These are phyloP conservation scores for Cercospora citrullina DNA, from an alignment of 2,329 filamentous ascomycete genomes.

Conservation along the genomic window DNA sequence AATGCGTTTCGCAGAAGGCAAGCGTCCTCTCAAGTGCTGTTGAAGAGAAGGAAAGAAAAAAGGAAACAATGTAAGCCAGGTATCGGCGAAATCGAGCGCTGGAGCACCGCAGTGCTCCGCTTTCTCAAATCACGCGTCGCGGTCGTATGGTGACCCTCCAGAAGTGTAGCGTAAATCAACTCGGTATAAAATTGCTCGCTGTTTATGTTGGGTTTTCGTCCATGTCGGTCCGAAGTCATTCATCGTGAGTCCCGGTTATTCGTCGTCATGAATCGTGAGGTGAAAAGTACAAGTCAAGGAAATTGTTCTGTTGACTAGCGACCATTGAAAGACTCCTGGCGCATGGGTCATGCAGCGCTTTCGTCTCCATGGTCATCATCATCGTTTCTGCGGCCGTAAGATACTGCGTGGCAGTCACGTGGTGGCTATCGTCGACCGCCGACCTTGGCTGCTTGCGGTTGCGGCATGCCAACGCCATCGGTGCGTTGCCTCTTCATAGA, in stretches of 20 bases:
- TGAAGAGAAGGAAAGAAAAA: background rate
- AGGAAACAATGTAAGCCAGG: constrained; percentile 11
- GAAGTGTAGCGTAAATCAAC: constrained; percentile 19
- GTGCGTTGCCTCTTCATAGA: constrained; percentile 78
- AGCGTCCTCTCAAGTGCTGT: constrained; percentile 4
- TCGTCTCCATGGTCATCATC: constrained; percentile 18
- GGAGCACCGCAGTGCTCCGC: background rate
- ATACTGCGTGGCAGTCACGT: constrained; percentile 16
- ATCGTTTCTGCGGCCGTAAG: constrained; percentile 18
- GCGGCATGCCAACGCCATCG: constrained; percentile 34
- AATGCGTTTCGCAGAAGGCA: background rate
- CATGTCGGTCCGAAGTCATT: constrained; percentile 25
- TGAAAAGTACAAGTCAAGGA: constrained; percentile 18
- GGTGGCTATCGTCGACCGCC: constrained; percentile 33
- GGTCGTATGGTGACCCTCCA: constrained; percentile 8
- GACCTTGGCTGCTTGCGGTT: constrained; percentile 38
- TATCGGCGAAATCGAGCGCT: constrained; percentile 5
- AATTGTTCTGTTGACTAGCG: constrained; percentile 20
- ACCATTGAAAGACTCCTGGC: constrained; percentile 22
- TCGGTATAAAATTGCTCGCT: constrained; percentile 20
- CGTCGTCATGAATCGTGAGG: constrained; percentile 39
- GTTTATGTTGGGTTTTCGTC: constrained; percentile 28
- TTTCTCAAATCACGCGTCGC: background rate
- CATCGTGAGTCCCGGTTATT: constrained; percentile 31
- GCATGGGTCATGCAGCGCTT: constrained; percentile 20